These are phyloP conservation scores for Ophiocordyceps robertsii DNA, from an alignment of 2,329 filamentous ascomycete genomes.

Conservation along the genomic window DNA sequence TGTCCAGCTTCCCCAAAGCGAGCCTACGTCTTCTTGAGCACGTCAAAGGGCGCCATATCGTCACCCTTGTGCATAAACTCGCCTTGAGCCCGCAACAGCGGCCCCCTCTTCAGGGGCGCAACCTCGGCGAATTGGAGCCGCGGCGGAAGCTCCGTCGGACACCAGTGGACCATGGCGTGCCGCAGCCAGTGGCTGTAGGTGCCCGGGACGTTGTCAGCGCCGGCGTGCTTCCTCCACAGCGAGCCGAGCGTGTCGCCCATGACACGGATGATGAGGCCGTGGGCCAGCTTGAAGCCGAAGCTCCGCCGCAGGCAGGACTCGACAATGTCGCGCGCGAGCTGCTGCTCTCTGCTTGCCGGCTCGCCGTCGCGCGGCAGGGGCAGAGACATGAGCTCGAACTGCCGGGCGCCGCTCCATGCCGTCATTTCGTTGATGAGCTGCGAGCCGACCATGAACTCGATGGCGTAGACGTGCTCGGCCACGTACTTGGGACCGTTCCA, in stretches of 20 bases:
- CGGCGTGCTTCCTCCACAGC: conserved; percentile 35
- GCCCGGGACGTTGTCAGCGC: conserved; percentile 31
- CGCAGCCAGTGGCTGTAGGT: conserved; percentile 43
- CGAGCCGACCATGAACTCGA: conserved; percentile 34
- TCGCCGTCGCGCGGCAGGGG: conserved; percentile 20
- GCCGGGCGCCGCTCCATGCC: conserved; percentile 32
- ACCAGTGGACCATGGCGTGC: conserved; percentile 33
- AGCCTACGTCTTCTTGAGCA: too few species aligned
- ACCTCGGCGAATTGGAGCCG: conserved; percentile 18
- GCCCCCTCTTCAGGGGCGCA: conserved; percentile 25
- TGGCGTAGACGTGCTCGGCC: conserved; percentile 31
- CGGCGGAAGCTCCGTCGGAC: conserved; percentile 25
- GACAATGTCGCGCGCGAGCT: conserved; percentile 33
- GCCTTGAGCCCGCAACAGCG: conserved; percentile 3
- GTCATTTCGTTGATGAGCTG: conserved; percentile 41
- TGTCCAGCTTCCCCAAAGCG: too few species aligned
- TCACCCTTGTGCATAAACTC: too few species aligned
- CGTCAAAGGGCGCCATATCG: too few species aligned
- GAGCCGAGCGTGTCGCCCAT: conserved; percentile 36
- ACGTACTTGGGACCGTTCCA: conserved; percentile 43
- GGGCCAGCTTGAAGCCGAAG: conserved; percentile 42
- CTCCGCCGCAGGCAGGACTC: conserved; percentile 33
- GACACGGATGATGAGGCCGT: conserved; percentile 37
- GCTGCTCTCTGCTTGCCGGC: conserved; percentile 25
- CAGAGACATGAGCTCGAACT: conserved; percentile 34